These are phyloP conservation scores for Asparagopsis taxiformis DNA, from an alignment of 31 red algal species.

Conservation along the genomic window DNA sequence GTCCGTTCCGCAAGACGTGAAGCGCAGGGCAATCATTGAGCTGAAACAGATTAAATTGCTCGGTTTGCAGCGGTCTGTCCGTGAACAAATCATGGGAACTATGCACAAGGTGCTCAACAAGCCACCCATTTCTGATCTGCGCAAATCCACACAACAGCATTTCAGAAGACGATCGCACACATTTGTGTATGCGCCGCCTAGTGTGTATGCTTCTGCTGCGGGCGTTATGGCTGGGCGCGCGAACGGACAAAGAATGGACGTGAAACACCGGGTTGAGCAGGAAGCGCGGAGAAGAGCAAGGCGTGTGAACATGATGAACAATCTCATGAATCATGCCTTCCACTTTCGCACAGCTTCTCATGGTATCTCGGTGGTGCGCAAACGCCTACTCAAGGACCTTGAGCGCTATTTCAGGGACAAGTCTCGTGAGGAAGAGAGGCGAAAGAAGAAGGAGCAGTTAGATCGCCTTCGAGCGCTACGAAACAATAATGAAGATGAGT, in stretches of 20 bases:
- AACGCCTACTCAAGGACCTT: constrained; percentile 58
- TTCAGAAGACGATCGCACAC: neutral
- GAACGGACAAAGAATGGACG: neutral
- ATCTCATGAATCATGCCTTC: constrained; percentile 30
- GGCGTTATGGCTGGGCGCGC: constrained; percentile 1
- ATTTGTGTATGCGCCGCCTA: constrained; percentile 5
- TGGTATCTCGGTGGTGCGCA: constrained; percentile 14
- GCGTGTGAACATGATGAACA: constrained; percentile 26
- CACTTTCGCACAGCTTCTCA: constrained; percentile 4
- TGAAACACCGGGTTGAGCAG: constrained; percentile 36
- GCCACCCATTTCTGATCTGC: constrained; percentile 30
- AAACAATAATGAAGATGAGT: constrained; percentile 93
- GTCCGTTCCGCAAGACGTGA: constrained; percentile 28
- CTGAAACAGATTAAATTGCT: constrained; percentile 52
- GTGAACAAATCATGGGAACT: constrained; percentile 31
- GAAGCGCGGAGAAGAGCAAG: constrained; percentile 26
- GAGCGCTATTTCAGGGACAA: constrained; percentile 65
- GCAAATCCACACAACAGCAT: too few relatives aligned
- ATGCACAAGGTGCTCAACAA: constrained; percentile 31
- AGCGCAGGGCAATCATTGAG: constrained; percentile 42
- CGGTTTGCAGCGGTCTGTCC: constrained; percentile 53
- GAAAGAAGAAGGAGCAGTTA: constrained; percentile 75
- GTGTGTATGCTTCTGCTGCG: constrained; percentile 8
- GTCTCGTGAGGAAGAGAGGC: constrained; percentile 81
- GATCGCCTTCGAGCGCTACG: constrained; percentile 81